Evolutionary conservation across 1,139 yeast species (phyloP), one percentile per base, ranked within the genome.

Genomic region (Kurtzmaniella quercitrusa): DNA sequence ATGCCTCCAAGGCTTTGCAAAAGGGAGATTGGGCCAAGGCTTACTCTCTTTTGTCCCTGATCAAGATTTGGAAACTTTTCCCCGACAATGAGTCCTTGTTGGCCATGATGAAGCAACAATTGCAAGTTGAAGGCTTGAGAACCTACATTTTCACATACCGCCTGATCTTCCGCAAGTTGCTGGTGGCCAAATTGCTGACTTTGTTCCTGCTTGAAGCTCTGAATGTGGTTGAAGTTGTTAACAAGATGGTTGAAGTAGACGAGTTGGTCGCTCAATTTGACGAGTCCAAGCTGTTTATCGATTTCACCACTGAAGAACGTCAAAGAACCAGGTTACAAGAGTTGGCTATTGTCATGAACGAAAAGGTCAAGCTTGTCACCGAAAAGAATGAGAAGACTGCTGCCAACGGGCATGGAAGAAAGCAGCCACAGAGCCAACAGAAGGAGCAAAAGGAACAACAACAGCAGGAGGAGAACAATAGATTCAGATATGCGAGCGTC

Each of bases 11-110:
- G 66, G 83, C 90, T 39, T 81, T 94, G 65, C 87, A 88, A 63
- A 80, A 78, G 56, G 97, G 98, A 54, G 89, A 93, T 62, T 93
- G 98, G 98, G 68, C 76, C 48, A 75, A 78, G 57, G 85, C 96
- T 38, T 79, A 82, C 55, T 79, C 81, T 41, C 77, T 88, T 58
- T 77, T 94, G 58, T 73, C 77, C 39, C 73, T 85, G 27, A 85
- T 94, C 62, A 87, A 90, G 69, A 85, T 90, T 56, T 93, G 98
- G 98, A 79, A 79, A 51, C 77, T 91, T 63, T 77, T 91, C 66
- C 82, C 90, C 48, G 81, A 87, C 54, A 73, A 81, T 48, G 82
- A 75, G 42, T 70, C 73, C 45, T 77, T 90, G 60, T 81, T 85
- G 68, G 66, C 63, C 15, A 82, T 86, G 85, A 76, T 91, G 62